Evolutionary conservation across 2,329 filamentous ascomycete genomes (phyloP).

Genomic region (Cadophora gregata): DNA sequence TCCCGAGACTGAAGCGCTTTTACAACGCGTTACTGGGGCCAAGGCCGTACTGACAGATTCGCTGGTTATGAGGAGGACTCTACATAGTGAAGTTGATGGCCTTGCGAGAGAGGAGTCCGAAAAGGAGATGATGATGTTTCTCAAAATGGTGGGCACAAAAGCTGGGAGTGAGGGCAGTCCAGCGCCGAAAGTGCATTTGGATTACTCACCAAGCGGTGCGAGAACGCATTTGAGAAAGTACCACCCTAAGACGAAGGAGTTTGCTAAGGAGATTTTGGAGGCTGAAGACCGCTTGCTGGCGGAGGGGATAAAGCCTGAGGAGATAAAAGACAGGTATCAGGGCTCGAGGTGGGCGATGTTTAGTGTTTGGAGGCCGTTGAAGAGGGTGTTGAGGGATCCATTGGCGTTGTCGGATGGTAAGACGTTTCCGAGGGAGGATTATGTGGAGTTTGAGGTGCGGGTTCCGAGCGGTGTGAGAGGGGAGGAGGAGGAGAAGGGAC

Average conservation of each 20-base stretch:
- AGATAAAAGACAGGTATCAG: conserved; percentile 25
- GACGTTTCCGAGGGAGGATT: conserved; percentile 28
- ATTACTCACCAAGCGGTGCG: conserved; percentile 42
- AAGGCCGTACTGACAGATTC: conserved; percentile 39
- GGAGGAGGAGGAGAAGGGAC: conserved; percentile 17
- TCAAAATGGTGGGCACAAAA: conserved; percentile 39
- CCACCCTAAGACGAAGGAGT: conserved; percentile 34
- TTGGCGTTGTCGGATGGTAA: conserved; percentile 30
- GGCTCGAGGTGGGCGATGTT: conserved; percentile 35
- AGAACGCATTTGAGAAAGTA: conserved; percentile 40
- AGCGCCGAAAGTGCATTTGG: conserved; percentile 42
- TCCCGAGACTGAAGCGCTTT: conserved; percentile 39
- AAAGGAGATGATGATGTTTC: conserved; percentile 30
- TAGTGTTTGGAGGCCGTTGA: conserved; percentile 35
- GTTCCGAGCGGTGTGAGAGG: conserved; percentile 21
- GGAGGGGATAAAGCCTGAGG: neutral
- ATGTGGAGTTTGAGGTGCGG: conserved; percentile 23
- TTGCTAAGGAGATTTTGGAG: conserved; percentile 35
- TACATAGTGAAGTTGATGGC: conserved; percentile 39
- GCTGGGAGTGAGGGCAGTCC: conserved; percentile 35
- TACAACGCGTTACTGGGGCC: conserved; percentile 41
- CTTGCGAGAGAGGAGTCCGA: conserved; percentile 34
- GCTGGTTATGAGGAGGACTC: conserved; percentile 35
- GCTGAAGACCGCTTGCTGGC: conserved; percentile 34
- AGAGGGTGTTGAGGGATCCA: conserved; percentile 35